Evolutionary conservation across 2,329 filamentous ascomycete genomes (phyloP).

Genomic region (Fusarium dimerum): DNA sequence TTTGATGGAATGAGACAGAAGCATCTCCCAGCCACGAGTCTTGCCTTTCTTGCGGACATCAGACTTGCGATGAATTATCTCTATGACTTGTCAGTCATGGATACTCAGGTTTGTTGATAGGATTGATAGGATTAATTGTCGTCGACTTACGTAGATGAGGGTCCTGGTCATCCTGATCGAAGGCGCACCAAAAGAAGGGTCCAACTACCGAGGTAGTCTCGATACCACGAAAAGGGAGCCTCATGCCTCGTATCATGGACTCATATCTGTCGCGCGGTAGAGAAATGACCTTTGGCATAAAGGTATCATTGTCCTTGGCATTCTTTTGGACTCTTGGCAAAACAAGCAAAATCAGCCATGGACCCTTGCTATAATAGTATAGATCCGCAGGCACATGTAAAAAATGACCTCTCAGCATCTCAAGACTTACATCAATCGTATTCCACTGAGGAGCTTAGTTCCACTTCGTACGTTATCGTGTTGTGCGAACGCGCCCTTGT

Average conservation of each 20-base stretch:
- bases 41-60: constrained; percentile 65
- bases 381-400: not conserved
- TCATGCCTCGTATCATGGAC: constrained; percentile 56
- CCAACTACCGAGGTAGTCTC: constrained; percentile 61
- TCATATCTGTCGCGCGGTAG: constrained; percentile 52
- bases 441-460: constrained; percentile 49
- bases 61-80: constrained; percentile 66
- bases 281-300: constrained; percentile 56
- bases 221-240: constrained; percentile 57
- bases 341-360: not conserved
- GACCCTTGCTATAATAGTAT: not conserved
- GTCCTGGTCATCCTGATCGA: constrained; percentile 57
- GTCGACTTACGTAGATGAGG: constrained; percentile 55
- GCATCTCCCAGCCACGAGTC: constrained; percentile 65
- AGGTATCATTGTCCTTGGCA: constrained; percentile 59
- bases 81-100: constrained; percentile 30
- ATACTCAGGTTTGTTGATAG: not conserved
- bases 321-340: constrained; percentile 54
- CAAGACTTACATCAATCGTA: constrained; percentile 56
- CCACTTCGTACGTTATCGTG: constrained; percentile 42
- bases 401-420: not conserved
- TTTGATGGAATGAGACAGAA: constrained; percentile 59
- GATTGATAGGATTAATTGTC: not conserved
- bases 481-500: constrained; percentile 56
- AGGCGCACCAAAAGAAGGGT: constrained; percentile 63